Percentiles rank a stretch among this genome's conserved stretches.
These are phyloP conservation scores for Tricladium varicosporioides DNA, from an alignment of 2,329 filamentous ascomycete species.

Conservation along the genomic window DNA sequence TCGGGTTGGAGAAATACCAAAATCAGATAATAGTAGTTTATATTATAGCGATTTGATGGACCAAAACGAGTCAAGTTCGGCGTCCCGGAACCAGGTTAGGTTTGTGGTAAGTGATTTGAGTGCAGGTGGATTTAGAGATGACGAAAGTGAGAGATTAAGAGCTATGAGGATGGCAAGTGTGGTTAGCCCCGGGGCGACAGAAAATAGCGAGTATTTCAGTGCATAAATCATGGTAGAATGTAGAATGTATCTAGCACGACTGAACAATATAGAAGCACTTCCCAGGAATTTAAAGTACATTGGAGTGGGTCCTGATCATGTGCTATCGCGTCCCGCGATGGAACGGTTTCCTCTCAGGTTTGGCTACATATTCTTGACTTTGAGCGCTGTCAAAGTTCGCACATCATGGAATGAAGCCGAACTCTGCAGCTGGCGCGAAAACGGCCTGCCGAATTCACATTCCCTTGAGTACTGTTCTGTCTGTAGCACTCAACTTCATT, in stretches of 20 bases:
- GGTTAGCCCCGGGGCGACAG: slow-evolving; percentile 4
- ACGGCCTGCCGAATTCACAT: too few relatives aligned
- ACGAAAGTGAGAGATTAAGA: slow-evolving; percentile 12
- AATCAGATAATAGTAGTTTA: slow-evolving; percentile 16
- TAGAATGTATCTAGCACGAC: neutral
- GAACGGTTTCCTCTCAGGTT: neutral
- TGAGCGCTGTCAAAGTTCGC: too few relatives aligned
- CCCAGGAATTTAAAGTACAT: neutral
- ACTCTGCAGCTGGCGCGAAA: too few relatives aligned
- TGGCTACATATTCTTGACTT: too few relatives aligned
- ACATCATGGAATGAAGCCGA: too few relatives aligned
- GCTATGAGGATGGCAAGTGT: neutral
- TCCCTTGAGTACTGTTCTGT: too few relatives aligned
- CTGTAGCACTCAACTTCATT: too few relatives aligned
- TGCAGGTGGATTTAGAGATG: slow-evolving; percentile 16
- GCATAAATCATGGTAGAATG: neutral
- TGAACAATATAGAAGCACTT: neutral
- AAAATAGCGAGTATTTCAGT: slow-evolving; percentile 11
- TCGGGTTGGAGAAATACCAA: slow-evolving; percentile 13
- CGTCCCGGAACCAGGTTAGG: slow-evolving; percentile 11
- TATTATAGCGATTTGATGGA: slow-evolving; percentile 14
- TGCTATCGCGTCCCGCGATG: neutral
- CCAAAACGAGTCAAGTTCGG: neutral
- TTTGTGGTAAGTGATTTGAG: slow-evolving; percentile 18
- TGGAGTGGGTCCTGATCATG: neutral